These are phyloP conservation scores for Aspergillus luchuensis DNA, from an alignment of 2,329 filamentous ascomycete genomes.

Conservation along the genomic window DNA sequence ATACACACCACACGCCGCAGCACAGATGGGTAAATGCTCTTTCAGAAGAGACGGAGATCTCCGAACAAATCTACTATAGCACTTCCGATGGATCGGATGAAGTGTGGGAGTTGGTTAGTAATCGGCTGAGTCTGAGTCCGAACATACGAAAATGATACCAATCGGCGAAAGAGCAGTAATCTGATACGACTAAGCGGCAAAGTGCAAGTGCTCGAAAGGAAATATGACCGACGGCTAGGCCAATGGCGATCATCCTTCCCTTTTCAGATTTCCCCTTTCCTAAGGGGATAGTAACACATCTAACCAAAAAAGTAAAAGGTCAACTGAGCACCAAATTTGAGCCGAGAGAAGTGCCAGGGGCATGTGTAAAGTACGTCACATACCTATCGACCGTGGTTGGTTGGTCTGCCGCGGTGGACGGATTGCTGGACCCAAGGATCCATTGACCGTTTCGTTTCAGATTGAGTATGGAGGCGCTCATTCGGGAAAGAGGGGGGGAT, in stretches of 20 bases:
- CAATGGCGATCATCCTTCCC: not conserved
- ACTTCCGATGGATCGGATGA: not conserved
- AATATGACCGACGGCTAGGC: not conserved
- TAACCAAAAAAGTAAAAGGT: not conserved
- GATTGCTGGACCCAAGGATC: not conserved
- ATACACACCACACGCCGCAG: not conserved
- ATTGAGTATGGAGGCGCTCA: not conserved
- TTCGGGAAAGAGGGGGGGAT: not conserved
- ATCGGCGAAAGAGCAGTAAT: not conserved
- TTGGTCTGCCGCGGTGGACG: not conserved
- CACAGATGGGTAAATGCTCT: not conserved
- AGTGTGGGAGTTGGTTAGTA: not conserved
- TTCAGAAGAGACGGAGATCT: not conserved
- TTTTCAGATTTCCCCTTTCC: not conserved
- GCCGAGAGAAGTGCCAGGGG: too few relatives aligned
- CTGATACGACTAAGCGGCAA: not conserved
- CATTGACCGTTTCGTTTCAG: constrained; percentile 1
- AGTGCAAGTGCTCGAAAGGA: not conserved
- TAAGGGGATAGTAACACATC: not conserved
- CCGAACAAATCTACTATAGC: not conserved
- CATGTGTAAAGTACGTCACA: not conserved
- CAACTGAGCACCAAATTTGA: not conserved
- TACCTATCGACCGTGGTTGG: not conserved
- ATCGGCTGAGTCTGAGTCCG: not conserved
- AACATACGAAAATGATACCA: not conserved